Evolutionary conservation across 2,329 filamentous ascomycete genomes (phyloP).

Genomic region (Colletotrichum shisoi): DNA sequence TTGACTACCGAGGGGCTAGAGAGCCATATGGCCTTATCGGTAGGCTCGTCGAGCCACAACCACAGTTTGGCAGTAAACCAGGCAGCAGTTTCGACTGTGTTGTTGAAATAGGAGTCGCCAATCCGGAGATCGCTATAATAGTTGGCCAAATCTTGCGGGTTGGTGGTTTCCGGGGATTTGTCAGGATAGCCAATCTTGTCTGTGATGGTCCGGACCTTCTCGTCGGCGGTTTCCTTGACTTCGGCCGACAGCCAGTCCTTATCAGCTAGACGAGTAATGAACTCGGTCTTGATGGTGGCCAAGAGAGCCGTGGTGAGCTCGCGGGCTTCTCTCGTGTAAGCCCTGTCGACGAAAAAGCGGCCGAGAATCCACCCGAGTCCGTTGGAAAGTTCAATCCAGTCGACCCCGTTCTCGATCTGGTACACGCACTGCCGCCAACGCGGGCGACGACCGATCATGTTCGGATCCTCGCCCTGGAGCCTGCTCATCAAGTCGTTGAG

Average conservation of each 20-base stretch:
- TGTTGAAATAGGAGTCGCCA: slow-evolving; percentile 63
- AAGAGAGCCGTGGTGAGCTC: slow-evolving; percentile 72
- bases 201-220: slow-evolving; percentile 71
- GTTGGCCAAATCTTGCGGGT: slow-evolving; percentile 61
- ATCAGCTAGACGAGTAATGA: slow-evolving; percentile 64
- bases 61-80: slow-evolving; percentile 60
- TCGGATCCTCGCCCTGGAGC: slow-evolving; percentile 11
- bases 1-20: slow-evolving; percentile 68
- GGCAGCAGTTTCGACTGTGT: slow-evolving; percentile 59
- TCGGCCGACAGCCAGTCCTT: slow-evolving; percentile 70
- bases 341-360: slow-evolving; percentile 73
- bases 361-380: slow-evolving; percentile 74
- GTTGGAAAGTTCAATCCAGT: slow-evolving; percentile 26
- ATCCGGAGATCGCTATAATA: slow-evolving; percentile 66
- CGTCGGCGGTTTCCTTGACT: slow-evolving; percentile 65
- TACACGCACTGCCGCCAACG: slow-evolving; percentile 71
- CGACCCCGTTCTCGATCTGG: slow-evolving; percentile 56
- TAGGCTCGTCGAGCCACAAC: slow-evolving; percentile 65
- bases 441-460: slow-evolving; percentile 58
- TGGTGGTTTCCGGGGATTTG: slow-evolving; percentile 55
- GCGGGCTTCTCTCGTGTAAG: slow-evolving; percentile 72
- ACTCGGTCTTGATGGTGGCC: slow-evolving; percentile 71
- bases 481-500: slow-evolving; percentile 59
- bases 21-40: slow-evolving; percentile 65
- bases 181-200: slow-evolving; percentile 74